phyloP scores from a whole-genome alignment of 305 asterid species.

The Lippia alba region DNA sequence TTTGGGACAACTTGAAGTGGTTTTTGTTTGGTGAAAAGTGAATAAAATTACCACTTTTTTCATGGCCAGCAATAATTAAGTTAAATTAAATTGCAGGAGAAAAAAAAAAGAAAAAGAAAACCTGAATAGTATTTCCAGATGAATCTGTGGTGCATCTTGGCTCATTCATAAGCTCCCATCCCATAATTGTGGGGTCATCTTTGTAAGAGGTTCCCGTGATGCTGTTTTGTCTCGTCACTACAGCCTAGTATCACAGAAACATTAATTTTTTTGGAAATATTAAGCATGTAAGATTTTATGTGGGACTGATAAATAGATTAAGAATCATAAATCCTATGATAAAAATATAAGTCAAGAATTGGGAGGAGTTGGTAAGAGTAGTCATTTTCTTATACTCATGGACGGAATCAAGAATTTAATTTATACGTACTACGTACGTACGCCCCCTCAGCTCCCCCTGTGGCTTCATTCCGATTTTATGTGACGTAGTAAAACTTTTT shows the following conservation, averaged over 20 bases:
- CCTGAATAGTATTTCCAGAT: slow-evolving; percentile 65
- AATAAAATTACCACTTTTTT: not conserved
- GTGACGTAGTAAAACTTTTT: too few relatives aligned
- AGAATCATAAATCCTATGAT: not conserved
- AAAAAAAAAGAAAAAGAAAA: slow-evolving; percentile 6
- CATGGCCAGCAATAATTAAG: not conserved
- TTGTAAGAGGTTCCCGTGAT: slow-evolving; percentile 59
- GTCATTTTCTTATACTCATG: too few relatives aligned
- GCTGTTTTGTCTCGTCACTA: slow-evolving; percentile 66
- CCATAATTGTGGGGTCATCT: slow-evolving; percentile 78
- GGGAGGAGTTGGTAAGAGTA: too few relatives aligned
- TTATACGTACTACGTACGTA: too few relatives aligned
- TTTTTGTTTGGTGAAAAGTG: not conserved
- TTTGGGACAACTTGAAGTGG: not conserved
- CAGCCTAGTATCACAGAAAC: slow-evolving; percentile 46
- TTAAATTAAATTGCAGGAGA: not conserved
- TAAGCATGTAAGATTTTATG: not conserved
- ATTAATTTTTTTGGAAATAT: not conserved
- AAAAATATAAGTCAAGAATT: too few relatives aligned
- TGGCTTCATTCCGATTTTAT: too few relatives aligned
- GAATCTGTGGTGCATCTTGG: slow-evolving; percentile 70
- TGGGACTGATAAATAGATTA: not conserved
- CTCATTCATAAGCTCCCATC: slow-evolving; percentile 91
- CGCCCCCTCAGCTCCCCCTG: too few relatives aligned
- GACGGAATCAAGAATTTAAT: too few relatives aligned